Conservation (phyloP, 345 rosid genomes). For the Citropsis articulata region DNA sequence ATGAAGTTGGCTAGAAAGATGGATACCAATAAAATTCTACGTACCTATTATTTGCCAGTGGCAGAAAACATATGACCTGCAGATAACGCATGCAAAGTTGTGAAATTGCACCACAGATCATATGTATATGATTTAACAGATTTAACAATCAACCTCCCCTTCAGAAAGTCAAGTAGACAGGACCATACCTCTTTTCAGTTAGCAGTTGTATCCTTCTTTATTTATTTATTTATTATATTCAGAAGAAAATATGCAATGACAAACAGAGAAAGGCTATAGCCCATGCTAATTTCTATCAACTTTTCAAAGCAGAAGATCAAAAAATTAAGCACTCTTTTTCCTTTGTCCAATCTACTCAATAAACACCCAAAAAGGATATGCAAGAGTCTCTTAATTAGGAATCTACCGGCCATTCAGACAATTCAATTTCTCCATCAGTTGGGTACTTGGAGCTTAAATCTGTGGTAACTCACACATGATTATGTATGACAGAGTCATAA, state of each 20-base stretch:
- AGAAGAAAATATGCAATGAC: background rate
- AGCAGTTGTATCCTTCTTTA: background rate
- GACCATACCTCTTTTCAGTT: background rate
- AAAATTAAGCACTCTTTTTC: background rate
- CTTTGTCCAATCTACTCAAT: background rate
- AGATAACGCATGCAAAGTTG: constrained; percentile 15
- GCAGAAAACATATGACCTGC: constrained; percentile 19
- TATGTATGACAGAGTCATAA: background rate
- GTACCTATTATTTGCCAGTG: constrained; percentile 17
- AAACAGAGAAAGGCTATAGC: background rate
- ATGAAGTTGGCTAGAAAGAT: background rate
- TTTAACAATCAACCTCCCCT: background rate
- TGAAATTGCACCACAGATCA: background rate
- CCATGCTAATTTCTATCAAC: background rate
- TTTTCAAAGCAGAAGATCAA: background rate
- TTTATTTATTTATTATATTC: background rate
- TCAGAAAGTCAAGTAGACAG: background rate
- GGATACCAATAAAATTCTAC: constrained; percentile 2
- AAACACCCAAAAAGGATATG: background rate
- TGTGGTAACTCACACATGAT: background rate
- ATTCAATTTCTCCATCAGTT: background rate
- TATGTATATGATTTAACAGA: background rate
- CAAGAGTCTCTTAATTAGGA: background rate
- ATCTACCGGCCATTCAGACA: background rate
- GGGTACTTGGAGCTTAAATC: background rate